These are phyloP conservation scores for Yamadazyma kanchanaburiensis DNA, from an alignment of 1,139 yeast species.

Conservation along the genomic window DNA sequence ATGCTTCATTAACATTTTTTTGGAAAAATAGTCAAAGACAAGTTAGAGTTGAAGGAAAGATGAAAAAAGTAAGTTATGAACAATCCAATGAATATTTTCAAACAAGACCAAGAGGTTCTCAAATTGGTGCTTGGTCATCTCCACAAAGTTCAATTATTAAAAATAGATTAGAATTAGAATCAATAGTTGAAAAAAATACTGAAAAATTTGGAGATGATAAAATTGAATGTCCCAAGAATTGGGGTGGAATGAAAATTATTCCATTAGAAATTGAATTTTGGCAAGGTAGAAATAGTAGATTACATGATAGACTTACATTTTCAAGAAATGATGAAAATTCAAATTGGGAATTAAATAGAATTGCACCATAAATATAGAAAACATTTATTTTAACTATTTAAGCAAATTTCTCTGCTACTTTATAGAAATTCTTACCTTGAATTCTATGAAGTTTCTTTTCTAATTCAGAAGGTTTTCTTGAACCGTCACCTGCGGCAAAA, in stretches of 20 bases:
- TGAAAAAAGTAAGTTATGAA: slow-evolving; percentile 70
- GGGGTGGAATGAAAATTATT: slow-evolving; percentile 92
- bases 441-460: slow-evolving; percentile 60
- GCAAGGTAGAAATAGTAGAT: slow-evolving; percentile 91
- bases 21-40: slow-evolving; percentile 92
- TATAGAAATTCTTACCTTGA: slow-evolving; percentile 66
- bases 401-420: slow-evolving; percentile 25
- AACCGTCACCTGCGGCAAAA: slow-evolving; percentile 75
- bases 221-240: slow-evolving; percentile 85
- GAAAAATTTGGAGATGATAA: slow-evolving; percentile 54
- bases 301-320: slow-evolving; percentile 87
- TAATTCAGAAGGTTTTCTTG: slow-evolving; percentile 64
- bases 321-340: slow-evolving; percentile 48
- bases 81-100: slow-evolving; percentile 75
- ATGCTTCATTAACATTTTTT: slow-evolving; percentile 84
- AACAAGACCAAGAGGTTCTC: slow-evolving; percentile 88
- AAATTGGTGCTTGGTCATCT: slow-evolving; percentile 96
- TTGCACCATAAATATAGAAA: slow-evolving; percentile 52
- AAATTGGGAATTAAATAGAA: slow-evolving; percentile 63
- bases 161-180: slow-evolving; percentile 59
- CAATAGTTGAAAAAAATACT: slow-evolving; percentile 43
- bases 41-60: slow-evolving; percentile 85
- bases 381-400: slow-evolving; percentile 5
- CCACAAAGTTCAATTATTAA: slow-evolving; percentile 71
- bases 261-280: slow-evolving; percentile 94